A percentile compares a stretch with the other conserved stretches of the same genome.
phyloP scores from a whole-genome alignment of 2,329 filamentous ascomycete species.

The Curvularia sp. region DNA sequence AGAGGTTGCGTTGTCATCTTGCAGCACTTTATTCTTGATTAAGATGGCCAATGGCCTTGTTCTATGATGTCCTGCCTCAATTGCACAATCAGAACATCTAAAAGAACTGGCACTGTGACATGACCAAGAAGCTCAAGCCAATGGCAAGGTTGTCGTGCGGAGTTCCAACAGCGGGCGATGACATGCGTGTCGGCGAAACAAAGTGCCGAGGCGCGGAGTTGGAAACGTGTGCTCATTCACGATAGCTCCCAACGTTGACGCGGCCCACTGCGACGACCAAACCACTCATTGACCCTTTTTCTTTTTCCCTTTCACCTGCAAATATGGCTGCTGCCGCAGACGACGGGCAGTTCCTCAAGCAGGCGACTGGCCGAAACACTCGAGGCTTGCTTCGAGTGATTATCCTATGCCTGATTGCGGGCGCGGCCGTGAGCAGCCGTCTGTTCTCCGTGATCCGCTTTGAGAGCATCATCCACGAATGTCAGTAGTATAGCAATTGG shows the following conservation, averaged over 20 bases:
- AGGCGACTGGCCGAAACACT: constrained; percentile 79
- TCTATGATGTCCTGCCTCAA: too few relatives aligned
- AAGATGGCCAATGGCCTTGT: not conserved
- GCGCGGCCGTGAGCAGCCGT: constrained; percentile 87
- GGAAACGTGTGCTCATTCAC: constrained; percentile 38
- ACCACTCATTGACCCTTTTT: constrained; percentile 31
- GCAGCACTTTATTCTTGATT: not conserved
- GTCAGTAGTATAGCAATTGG: constrained; percentile 68
- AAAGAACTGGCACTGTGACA: not conserved
- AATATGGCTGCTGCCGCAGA: constrained; percentile 50
- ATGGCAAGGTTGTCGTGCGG: not conserved
- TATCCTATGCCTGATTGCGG: constrained; percentile 90
- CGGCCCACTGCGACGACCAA: constrained; percentile 40
- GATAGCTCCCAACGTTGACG: constrained; percentile 38
- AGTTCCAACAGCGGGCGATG: constrained; percentile 4
- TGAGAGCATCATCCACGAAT: constrained; percentile 99
- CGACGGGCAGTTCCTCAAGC: constrained; percentile 68
- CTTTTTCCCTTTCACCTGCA: constrained; percentile 25
- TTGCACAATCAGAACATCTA: not conserved
- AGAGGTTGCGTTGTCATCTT: not conserved
- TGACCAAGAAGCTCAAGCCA: not conserved
- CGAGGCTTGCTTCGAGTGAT: constrained; percentile 85
- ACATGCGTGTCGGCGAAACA: constrained; percentile 28
- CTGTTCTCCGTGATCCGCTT: constrained; percentile 99
- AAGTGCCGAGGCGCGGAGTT: constrained; percentile 33